phyloP scores from a whole-genome alignment of 108 stramenopile genomes.

The Cyclotella baltica region DNA sequence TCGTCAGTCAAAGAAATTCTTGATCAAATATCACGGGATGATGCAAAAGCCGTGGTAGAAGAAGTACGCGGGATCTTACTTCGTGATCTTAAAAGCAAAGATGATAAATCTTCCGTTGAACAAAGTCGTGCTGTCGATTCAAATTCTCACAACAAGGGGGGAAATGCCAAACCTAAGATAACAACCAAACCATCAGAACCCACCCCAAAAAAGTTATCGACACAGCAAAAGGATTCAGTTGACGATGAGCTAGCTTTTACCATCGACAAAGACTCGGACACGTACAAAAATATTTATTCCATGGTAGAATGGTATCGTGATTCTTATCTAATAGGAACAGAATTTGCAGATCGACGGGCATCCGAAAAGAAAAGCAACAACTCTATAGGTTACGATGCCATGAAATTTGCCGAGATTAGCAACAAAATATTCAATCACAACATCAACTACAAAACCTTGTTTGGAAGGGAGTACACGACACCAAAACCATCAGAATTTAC shows the following conservation, averaged over 20 bases:
- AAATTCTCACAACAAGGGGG: not conserved
- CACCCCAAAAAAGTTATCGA: not conserved
- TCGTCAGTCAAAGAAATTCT: conserved; percentile 36
- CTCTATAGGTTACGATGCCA: not conserved
- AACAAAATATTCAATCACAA: conserved; percentile 11
- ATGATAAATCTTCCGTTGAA: not conserved
- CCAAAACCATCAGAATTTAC: conserved; percentile 27
- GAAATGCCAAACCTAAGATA: not conserved
- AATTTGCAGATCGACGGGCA: conserved; percentile 31
- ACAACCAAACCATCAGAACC: not conserved
- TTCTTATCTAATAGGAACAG: conserved; percentile 30
- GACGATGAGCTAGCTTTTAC: conserved; percentile 42
- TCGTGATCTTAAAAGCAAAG: conserved; percentile 16
- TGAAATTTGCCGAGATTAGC: conserved; percentile 1
- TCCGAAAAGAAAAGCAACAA: not conserved
- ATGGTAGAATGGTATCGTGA: conserved; percentile 50
- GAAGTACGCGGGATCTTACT: conserved; percentile 45
- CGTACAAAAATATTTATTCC: conserved; percentile 40
- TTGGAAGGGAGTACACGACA: not conserved
- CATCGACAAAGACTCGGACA: conserved; percentile 40
- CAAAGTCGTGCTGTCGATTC: not conserved
- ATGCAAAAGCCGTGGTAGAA: conserved; percentile 31
- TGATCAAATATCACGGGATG: conserved; percentile 43
- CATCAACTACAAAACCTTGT: not conserved
- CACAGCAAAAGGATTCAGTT: not conserved